Percentiles rank a stretch among this genome's conserved stretches.
These are phyloP conservation scores for Penicillium atrosanguineum DNA, from an alignment of 495 filamentous ascomycete species.

Conservation along the genomic window DNA sequence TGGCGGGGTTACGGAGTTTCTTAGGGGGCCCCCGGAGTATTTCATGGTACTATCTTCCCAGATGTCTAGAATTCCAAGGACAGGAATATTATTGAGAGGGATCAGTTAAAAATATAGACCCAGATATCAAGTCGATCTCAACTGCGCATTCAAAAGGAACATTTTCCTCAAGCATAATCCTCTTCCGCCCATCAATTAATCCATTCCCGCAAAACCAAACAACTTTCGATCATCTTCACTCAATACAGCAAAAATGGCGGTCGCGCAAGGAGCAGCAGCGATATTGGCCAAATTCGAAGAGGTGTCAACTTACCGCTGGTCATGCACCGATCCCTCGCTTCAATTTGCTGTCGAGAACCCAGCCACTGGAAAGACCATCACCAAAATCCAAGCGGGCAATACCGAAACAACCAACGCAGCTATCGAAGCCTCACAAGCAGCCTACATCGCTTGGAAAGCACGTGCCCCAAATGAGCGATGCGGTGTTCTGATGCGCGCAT, in stretches of 20 bases:
- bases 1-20: no score
- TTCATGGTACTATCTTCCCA: neutral
- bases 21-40: neutral
- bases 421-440: slow-evolving; percentile 8
- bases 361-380: slow-evolving; percentile 6
- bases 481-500: slow-evolving; percentile 10
- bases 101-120: no score
- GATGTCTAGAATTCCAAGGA: no score
- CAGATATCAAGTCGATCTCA: no score
- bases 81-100: no score
- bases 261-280: neutral
- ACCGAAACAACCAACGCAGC: slow-evolving; percentile 5
- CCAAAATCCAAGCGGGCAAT: slow-evolving; percentile 10
- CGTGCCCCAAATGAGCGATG: slow-evolving; percentile 4
- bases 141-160: no score
- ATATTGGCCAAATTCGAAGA: neutral
- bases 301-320: slow-evolving; percentile 5
- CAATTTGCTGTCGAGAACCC: slow-evolving; percentile 8
- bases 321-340: slow-evolving; percentile 1
- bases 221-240: no score
- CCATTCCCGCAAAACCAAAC: no score
- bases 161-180: no score
- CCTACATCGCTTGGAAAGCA: slow-evolving; percentile 5
- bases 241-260: neutral
- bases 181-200: neutral